Conservation (phyloP, 768 basidiomycete species). For the Kwoniella sp. region DNA sequence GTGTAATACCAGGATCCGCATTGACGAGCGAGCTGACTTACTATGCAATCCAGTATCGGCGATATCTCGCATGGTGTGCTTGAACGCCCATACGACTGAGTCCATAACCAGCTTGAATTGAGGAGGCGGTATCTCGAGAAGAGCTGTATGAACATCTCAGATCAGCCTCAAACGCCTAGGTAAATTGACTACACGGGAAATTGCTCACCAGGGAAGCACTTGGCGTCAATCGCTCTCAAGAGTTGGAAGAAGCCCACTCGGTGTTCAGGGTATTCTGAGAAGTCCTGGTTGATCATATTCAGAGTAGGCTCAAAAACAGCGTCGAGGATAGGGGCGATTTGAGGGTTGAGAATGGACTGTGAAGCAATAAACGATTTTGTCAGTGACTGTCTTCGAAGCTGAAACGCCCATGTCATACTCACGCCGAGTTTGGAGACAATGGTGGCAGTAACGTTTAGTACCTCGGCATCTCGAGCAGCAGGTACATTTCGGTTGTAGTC, state of each 20-base stretch:
- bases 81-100: conserved; percentile 99
- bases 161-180: conserved; percentile 3
- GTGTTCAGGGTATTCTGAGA: conserved; percentile 97
- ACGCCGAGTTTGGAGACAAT: conserved; percentile 87
- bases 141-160: conserved; percentile 61
- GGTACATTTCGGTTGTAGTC: conserved; percentile 96
- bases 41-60: conserved; percentile 70
- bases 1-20: no score
- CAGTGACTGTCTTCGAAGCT: neutral
- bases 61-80: conserved; percentile 98
- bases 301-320: conserved; percentile 96
- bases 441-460: conserved; percentile 94
- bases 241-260: conserved; percentile 96
- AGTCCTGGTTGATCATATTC: conserved; percentile 99
- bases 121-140: conserved; percentile 79
- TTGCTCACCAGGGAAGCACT: conserved; percentile 90
- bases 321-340: conserved; percentile 91
- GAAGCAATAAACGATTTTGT: neutral
- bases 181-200: no score
- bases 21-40: conserved; percentile 31
- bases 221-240: conserved; percentile 83
- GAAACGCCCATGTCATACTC: conserved; percentile 58
- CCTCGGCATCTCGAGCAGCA: conserved; percentile 90
- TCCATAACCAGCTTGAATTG: conserved; percentile 99
- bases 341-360: conserved; percentile 81